phyloP scores from a whole-genome alignment of 768 basidiomycete species.

The Artomyces pyxidatus region DNA sequence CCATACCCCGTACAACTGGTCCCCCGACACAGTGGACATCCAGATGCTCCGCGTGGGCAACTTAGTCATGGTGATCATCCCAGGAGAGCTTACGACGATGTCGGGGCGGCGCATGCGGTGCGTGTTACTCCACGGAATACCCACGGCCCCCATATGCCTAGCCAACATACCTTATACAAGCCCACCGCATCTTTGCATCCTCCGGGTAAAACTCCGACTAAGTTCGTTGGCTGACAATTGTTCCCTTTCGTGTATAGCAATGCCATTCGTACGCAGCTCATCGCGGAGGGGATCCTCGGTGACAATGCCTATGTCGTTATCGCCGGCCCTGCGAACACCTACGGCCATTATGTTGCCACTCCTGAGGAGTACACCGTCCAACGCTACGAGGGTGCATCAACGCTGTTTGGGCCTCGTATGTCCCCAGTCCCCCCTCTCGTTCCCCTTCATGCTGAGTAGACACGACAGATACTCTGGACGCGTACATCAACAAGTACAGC shows the following conservation, averaged over 20 bases:
- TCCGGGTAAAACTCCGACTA: too few species aligned
- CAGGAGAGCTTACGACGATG: slow-evolving; percentile 81
- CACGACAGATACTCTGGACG: slow-evolving; percentile 69
- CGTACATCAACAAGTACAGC: slow-evolving; percentile 70
- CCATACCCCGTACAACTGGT: slow-evolving; percentile 64
- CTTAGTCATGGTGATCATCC: slow-evolving; percentile 67
- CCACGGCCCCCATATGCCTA: too few species aligned
- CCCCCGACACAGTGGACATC: slow-evolving; percentile 62
- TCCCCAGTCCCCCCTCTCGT: slow-evolving; percentile 9
- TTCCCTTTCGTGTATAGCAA: slow-evolving; percentile 48
- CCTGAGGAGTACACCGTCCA: slow-evolving; percentile 68
- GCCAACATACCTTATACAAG: too few species aligned
- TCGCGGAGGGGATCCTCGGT: slow-evolving; percentile 54
- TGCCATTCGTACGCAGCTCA: slow-evolving; percentile 55
- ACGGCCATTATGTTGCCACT: slow-evolving; percentile 67
- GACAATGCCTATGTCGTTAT: slow-evolving; percentile 67
- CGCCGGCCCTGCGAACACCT: slow-evolving; percentile 78
- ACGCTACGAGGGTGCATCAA: slow-evolving; percentile 78
- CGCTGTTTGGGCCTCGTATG: slow-evolving; percentile 67
- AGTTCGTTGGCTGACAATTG: too few species aligned
- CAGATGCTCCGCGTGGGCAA: slow-evolving; percentile 75
- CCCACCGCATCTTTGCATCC: too few species aligned
- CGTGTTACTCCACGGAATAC: slow-evolving; percentile 19
- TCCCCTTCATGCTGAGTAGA: slow-evolving; percentile 3
- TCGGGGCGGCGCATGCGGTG: slow-evolving; percentile 68